Conservation (phyloP, 2,329 filamentous ascomycete genomes). For the Neofusicoccum parvum region DNA sequence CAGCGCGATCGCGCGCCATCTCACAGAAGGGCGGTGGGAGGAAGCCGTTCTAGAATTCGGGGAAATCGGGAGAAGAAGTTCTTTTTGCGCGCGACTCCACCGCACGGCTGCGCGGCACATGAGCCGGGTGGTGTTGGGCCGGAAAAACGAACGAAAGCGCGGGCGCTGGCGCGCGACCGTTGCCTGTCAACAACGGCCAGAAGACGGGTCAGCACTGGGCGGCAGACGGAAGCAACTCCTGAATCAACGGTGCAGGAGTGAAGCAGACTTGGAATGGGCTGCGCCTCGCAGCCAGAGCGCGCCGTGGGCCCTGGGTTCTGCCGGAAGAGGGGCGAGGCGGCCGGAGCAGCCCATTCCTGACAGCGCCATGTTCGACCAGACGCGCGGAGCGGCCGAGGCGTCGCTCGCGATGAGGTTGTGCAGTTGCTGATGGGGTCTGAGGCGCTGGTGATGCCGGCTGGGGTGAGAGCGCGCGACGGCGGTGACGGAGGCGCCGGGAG, state of each 20-base stretch:
- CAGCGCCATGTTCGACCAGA: background rate
- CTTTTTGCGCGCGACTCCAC: background rate
- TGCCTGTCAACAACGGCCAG: slow-evolving; percentile 17
- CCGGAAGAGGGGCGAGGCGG: background rate
- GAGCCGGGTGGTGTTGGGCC: background rate
- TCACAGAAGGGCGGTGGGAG: background rate
- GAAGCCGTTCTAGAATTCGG: background rate
- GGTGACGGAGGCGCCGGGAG: background rate
- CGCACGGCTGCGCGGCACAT: slow-evolving; percentile 4
- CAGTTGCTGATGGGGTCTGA: background rate
- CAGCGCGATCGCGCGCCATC: slow-evolving; percentile 5
- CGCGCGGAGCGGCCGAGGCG: background rate
- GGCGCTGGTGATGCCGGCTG: background rate
- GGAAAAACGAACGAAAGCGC: background rate
- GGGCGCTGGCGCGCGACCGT: background rate
- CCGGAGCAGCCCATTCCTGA: slow-evolving; percentile 4
- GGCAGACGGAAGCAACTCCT: background rate
- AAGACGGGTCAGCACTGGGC: background rate
- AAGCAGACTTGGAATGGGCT: background rate
- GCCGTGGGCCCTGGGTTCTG: background rate
- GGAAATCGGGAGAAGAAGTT: background rate
- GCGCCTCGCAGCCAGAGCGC: background rate
- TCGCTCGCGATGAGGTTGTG: background rate
- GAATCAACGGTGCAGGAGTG: background rate
- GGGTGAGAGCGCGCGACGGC: background rate